These are phyloP conservation scores for Sesbania bispinosa DNA, from an alignment of 306 rosid genomes.

Conservation along the genomic window DNA sequence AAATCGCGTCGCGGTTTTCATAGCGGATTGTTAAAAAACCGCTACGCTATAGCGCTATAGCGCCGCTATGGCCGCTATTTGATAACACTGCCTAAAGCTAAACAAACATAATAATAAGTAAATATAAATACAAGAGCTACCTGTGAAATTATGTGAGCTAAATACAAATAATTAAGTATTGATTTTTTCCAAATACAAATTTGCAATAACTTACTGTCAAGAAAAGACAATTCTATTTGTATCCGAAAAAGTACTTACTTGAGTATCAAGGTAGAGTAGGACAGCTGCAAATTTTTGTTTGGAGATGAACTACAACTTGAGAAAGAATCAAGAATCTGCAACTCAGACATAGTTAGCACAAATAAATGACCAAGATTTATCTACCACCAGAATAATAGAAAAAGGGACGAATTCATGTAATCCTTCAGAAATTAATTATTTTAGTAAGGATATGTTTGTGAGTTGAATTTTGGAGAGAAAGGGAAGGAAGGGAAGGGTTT, in stretches of 20 bases:
- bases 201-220: neutral
- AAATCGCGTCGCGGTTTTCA: too few relatives aligned
- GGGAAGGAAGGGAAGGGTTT: too few relatives aligned
- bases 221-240: neutral
- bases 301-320: slow-evolving; percentile 76
- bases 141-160: neutral
- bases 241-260: slow-evolving; percentile 57
- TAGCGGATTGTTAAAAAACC: too few relatives aligned
- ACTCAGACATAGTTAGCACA: slow-evolving; percentile 1
- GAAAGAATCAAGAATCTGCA: slow-evolving; percentile 90
- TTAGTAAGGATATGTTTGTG: too few relatives aligned
- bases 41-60: too few relatives aligned
- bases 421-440: neutral
- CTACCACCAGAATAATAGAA: neutral
- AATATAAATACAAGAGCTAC: too few relatives aligned
- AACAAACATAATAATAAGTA: too few relatives aligned
- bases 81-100: too few relatives aligned
- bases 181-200: neutral
- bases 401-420: neutral
- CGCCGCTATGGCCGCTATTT: too few relatives aligned
- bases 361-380: neutral
- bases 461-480: too few relatives aligned
- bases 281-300: slow-evolving; percentile 74
- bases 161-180: slow-evolving; percentile 2
- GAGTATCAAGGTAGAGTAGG: slow-evolving; percentile 80